Base-by-base conservation (phyloP, 2,329 filamentous ascomycete species). In the Fusarium redolens region DNA sequence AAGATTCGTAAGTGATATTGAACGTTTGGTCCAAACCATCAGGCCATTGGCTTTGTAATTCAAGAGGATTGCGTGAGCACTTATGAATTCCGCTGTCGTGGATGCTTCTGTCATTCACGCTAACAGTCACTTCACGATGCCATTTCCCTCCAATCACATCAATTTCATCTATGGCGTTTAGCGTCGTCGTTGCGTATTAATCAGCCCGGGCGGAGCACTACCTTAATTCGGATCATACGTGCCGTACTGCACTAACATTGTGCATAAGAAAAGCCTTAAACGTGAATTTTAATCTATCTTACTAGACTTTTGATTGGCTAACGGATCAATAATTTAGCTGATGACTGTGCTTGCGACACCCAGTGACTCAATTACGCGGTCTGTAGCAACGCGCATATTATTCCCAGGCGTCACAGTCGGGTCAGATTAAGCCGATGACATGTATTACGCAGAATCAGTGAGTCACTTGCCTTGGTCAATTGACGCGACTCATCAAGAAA, bases 301-400 rank as follows among this genome's bases (percentile, higher is more conserved):
- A 13, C 10, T 7, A 4, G 17, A 20, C 25, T 8, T 38, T n/a
- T 25, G 4, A 58, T 61, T 61, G 59, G 51, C 59, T 17, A 28
- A 3, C 11, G 7, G 28, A n/a, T 22, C 18, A 22, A 59, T 18
- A 38, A n/a, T 30, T 1, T 20, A 13, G n/a, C 38, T 61, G 59
- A 59, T 62, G 52, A 62, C 55, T 61, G 28, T 61, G 55, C 35
- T 60, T 63, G 55, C 61, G 43, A 61, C 61, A 40, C 30, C 18
- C 15, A 43, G 38, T 65, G 61, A 63, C 45, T 65, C 61, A 65
- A 65, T 63, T 63, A 64, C 40, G 59, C 47, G 58, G 61, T 64
- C 31, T 62, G 31, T 7, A 17, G 9, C 22, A 30, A 60, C 33
- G 56, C 41, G 33, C 35, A 51, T 44, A 5, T 35, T 64, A 35